Evolutionary conservation across 495 filamentous ascomycete genomes (phyloP).

Genomic region (Podospora fimiseda): DNA sequence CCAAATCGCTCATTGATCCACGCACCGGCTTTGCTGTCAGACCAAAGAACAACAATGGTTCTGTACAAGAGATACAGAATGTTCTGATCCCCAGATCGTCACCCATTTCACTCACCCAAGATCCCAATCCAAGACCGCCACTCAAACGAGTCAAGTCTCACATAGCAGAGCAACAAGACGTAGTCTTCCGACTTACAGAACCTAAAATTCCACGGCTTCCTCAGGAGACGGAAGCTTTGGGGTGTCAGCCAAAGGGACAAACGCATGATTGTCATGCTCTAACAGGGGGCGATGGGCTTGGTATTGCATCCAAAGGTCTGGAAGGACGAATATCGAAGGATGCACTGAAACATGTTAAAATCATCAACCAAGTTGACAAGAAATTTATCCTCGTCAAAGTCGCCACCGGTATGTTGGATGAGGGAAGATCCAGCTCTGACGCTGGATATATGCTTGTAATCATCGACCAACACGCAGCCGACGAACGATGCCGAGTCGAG

Average conservation of each 20-base stretch:
- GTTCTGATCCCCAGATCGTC: too few species aligned
- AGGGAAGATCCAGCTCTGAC: background rate
- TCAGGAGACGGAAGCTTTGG: conserved; percentile 13
- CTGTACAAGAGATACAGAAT: background rate
- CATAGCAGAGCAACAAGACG: too few species aligned
- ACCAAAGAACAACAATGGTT: background rate
- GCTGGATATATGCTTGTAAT: conserved; percentile 51
- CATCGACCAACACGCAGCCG: conserved; percentile 92
- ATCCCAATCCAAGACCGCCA: too few species aligned
- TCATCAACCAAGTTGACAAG: conserved; percentile 77
- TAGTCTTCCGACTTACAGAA: conserved; percentile 36
- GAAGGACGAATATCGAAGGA: conserved; percentile 59
- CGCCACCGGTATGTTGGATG: conserved; percentile 8
- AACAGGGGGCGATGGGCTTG: conserved; percentile 6
- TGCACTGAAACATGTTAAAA: conserved; percentile 52
- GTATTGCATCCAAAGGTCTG: conserved; percentile 11
- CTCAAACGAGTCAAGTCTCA: too few species aligned
- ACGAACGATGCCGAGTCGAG: conserved; percentile 82
- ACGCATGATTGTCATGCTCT: conserved; percentile 4
- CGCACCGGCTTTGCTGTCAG: conserved; percentile 26
- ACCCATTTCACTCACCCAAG: too few species aligned
- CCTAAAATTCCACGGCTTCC: conserved; percentile 30
- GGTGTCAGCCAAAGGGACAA: background rate
- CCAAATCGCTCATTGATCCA: conserved; percentile 36
- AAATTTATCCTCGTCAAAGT: conserved; percentile 82